phyloP scores from a whole-genome alignment of 1,284 basidiomycete species.

The Leccinum subrobustum region DNA sequence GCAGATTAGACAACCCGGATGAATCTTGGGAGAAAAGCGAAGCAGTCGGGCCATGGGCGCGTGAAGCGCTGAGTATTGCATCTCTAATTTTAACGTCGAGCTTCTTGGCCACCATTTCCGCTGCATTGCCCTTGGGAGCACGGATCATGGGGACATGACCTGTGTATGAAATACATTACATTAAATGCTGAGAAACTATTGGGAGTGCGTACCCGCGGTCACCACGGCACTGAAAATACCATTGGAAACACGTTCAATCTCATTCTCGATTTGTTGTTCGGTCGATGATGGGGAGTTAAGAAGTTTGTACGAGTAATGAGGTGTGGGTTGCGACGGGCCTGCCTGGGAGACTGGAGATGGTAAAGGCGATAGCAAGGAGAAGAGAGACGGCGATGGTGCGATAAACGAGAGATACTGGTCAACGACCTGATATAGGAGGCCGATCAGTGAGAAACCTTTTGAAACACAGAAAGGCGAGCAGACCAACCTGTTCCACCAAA shows the following conservation, averaged over 20 bases:
- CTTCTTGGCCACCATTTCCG: constrained; percentile 97
- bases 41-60: constrained; percentile 52
- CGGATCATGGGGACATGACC: constrained; percentile 95
- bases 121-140: constrained; percentile 93
- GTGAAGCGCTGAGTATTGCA: constrained; percentile 80
- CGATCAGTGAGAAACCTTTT: neutral
- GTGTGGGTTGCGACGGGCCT: constrained; percentile 35
- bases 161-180: constrained; percentile 29
- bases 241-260: constrained; percentile 89
- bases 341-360: constrained; percentile 36
- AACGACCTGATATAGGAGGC: constrained; percentile 56
- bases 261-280: constrained; percentile 90
- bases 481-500: constrained; percentile 70
- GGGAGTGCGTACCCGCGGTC: constrained; percentile 70
- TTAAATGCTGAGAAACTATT: neutral
- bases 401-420: constrained; percentile 99
- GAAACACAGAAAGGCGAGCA: neutral
- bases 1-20: constrained; percentile 69
- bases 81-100: constrained; percentile 92
- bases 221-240: constrained; percentile 94
- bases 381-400: constrained; percentile 90
- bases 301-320: constrained; percentile 69
- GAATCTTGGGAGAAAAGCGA: constrained; percentile 73
- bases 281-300: constrained; percentile 92
- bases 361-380: constrained; percentile 74